Conservation (phyloP, 1,284 basidiomycete species). For the Peniophora sp. region DNA sequence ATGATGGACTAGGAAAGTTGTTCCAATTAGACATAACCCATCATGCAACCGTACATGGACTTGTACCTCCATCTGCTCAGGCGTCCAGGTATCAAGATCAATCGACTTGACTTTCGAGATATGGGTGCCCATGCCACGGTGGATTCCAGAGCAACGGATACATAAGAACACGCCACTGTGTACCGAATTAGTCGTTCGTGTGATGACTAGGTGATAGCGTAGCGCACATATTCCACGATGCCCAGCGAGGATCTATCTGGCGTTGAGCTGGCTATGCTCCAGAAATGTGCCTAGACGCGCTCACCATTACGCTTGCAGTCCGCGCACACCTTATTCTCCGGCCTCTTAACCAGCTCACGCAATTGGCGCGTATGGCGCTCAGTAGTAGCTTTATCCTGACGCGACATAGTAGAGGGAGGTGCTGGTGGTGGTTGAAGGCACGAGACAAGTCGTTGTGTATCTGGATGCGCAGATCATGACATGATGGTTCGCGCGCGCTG, state of each 20-base stretch:
- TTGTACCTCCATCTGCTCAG: slow-evolving; percentile 93
- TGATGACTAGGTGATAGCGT: background rate
- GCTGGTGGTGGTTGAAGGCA: too few species aligned
- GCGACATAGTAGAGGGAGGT: slow-evolving; percentile 48
- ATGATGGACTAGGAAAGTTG: slow-evolving; percentile 87
- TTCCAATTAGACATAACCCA: too few species aligned
- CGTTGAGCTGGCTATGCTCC: slow-evolving; percentile 8
- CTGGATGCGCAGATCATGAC: slow-evolving; percentile 1
- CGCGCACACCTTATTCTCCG: slow-evolving; percentile 91
- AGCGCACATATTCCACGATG: slow-evolving; percentile 90
- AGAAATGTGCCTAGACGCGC: slow-evolving; percentile 14
- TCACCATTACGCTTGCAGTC: slow-evolving; percentile 91
- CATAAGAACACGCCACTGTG: slow-evolving; percentile 85
- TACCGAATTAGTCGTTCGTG: slow-evolving; percentile 8
- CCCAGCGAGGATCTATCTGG: slow-evolving; percentile 87
- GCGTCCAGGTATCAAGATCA: slow-evolving; percentile 96
- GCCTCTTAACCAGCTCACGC: slow-evolving; percentile 77
- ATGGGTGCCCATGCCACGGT: slow-evolving; percentile 97
- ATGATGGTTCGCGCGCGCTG: background rate
- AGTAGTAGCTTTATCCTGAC: slow-evolving; percentile 78
- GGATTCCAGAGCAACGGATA: slow-evolving; percentile 97
- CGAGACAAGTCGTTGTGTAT: background rate
- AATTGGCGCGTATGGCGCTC: slow-evolving; percentile 72
- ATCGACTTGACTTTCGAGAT: slow-evolving; percentile 96
- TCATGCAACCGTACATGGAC: too few species aligned